Evolutionary conservation across 495 filamentous ascomycete species (phyloP), one percentile per base, ranked within the genome.

Genomic region (Aspergillus biplanus): DNA sequence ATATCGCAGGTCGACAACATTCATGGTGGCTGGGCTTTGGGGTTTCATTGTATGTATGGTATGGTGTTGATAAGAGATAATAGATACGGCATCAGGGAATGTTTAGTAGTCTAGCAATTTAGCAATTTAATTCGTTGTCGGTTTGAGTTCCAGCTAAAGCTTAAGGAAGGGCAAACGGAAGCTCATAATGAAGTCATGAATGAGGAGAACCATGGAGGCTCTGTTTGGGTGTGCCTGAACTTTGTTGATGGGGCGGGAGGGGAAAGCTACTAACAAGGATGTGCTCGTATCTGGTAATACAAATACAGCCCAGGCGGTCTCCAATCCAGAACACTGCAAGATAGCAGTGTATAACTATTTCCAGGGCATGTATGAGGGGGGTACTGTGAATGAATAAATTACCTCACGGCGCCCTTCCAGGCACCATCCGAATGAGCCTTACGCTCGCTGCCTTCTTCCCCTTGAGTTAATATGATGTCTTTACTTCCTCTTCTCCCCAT

Each of bases 391-490:
- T 15, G 8, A 12, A 44, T 44, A 27, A 27, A 27, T 44, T 44
- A 44, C 39, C 39, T 12, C 39, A 44, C 39, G 39, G 39, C 39
- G 39, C 39, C 4, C 11, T 7, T 11, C 39, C 39, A 44, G 39
- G 39, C 39, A 44, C 6, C 39, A 4, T 15, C n/a, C 0, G 39
- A 11, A 44, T 4, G 39, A 6, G 39, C 8, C 39, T 44, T 44
- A 44, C 11, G 39, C 39, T 44, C 11, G 39, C 39, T 44, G 8
- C 39, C 39, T 44, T 44, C n/a, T 15, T 4, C 39, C 11, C 11
- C 39, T 44, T 44, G 39, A 44, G 39, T 44, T 7, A 44, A 44
- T 15, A 44, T 44, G 39, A 44, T 44, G 39, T 44, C 39, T 44
- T 44, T 39, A 8, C 8, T 39, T 39, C 37, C 37, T 13, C 37